Conservation (phyloP, 192 early-diverging fungal genomes). For the Cladochytrium replicatum region DNA sequence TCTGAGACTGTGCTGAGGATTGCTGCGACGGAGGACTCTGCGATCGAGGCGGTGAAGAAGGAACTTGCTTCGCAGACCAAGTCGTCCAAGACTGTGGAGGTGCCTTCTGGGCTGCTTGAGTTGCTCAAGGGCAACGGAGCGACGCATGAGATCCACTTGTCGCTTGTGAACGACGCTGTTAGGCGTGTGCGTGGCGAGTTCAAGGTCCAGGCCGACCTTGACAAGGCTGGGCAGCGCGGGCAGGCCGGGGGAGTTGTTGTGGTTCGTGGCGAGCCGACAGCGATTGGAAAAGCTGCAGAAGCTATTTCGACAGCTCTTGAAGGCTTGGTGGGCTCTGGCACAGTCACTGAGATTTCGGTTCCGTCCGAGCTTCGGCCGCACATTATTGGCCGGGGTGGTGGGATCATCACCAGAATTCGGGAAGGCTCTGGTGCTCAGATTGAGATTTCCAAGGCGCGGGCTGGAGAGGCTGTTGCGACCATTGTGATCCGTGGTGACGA, state of each 20-base stretch:
- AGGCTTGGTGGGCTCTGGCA: slow-evolving; percentile 29
- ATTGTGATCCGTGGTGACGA: slow-evolving; percentile 23
- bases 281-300: slow-evolving; percentile 16
- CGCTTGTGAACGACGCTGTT: neutral
- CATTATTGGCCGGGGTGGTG: slow-evolving; percentile 66
- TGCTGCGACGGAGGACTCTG: slow-evolving; percentile 10
- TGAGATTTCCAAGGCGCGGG: too few species aligned
- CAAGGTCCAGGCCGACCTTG: slow-evolving; percentile 20
- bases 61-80: slow-evolving; percentile 8
- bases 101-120: too few species aligned
- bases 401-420: slow-evolving; percentile 62
- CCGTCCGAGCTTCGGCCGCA: slow-evolving; percentile 34
- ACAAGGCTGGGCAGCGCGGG: slow-evolving; percentile 17
- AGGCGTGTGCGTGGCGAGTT: too few species aligned
- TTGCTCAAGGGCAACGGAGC: neutral
- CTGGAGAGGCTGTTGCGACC: slow-evolving; percentile 13
- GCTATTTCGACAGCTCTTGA: slow-evolving; percentile 10
- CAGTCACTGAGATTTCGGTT: slow-evolving; percentile 15
- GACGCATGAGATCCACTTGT: neutral
- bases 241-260: slow-evolving; percentile 14
- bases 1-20: slow-evolving; percentile 11
- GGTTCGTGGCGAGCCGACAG: slow-evolving; percentile 24
- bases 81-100: neutral
- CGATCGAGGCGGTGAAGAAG: slow-evolving; percentile 9
- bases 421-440: slow-evolving; percentile 52